Evolutionary conservation across 1,284 basidiomycete species (phyloP).

Genomic region (Cutaneotrichosporon sp.): DNA sequence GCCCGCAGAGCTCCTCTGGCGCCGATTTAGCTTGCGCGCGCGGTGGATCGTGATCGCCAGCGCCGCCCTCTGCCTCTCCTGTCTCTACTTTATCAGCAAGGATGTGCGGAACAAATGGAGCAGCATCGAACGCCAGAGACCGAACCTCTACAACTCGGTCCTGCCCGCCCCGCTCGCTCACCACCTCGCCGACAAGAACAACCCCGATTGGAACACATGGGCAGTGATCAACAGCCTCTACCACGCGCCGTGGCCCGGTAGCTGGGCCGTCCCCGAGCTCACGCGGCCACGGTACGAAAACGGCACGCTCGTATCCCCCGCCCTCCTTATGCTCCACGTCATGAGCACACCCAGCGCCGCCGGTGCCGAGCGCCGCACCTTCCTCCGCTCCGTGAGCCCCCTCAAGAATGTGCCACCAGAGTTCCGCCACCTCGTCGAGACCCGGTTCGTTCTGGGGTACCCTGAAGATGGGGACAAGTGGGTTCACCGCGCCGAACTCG

Average conservation of each 20-base stretch:
- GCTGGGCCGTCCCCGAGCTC: conserved; percentile 13
- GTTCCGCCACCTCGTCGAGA: conserved; percentile 28
- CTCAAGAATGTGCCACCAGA: conserved; percentile 16
- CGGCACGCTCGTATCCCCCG: conserved; percentile 11
- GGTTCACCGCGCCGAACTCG: conserved; percentile 21
- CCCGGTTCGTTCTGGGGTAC: conserved; percentile 33
- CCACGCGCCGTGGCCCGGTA: conserved; percentile 24
- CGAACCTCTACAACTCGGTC: neutral
- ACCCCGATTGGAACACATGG: neutral
- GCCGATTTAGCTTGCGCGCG: too few relatives aligned
- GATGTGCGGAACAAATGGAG: neutral
- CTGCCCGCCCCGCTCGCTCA: neutral
- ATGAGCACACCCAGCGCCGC: conserved; percentile 28
- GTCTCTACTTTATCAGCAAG: neutral
- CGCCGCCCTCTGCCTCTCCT: neutral
- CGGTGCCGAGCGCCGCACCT: conserved; percentile 17
- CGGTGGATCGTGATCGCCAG: neutral
- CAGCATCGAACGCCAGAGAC: neutral
- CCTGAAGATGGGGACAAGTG: conserved; percentile 17
- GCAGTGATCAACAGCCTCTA: conserved; percentile 14
- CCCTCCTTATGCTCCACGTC: conserved; percentile 36
- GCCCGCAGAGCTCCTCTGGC: too few relatives aligned
- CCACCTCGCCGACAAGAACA: neutral
- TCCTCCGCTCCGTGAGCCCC: conserved; percentile 27
- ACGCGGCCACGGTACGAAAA: neutral